These are phyloP conservation scores for Endocalyx cinctus DNA, from an alignment of 2,329 filamentous ascomycete species.

Conservation along the genomic window DNA sequence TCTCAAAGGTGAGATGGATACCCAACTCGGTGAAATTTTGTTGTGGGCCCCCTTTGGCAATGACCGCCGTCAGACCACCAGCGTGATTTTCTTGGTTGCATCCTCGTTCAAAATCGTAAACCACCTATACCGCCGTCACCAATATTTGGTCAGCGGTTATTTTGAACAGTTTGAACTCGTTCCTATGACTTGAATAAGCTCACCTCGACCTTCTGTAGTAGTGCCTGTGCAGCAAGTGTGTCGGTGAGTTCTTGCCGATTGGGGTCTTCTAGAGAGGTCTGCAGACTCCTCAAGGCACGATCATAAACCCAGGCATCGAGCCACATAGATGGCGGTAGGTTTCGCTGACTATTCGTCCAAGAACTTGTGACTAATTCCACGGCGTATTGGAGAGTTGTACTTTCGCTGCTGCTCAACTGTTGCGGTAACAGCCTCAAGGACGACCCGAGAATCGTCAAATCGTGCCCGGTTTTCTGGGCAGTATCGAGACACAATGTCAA, in stretches of 20 bases:
- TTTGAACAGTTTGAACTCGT: no score
- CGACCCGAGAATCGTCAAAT: conserved; percentile 20
- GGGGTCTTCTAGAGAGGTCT: conserved; percentile 17
- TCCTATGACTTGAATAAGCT: no score
- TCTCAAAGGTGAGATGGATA: conserved; percentile 22
- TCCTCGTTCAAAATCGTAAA: conserved; percentile 21
- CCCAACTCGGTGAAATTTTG: conserved; percentile 19
- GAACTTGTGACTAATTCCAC: conserved; percentile 19
- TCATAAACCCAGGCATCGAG: conserved; percentile 22
- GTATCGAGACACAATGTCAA: conserved; percentile 17
- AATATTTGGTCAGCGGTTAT: no score
- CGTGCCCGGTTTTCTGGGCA: conserved; percentile 18
- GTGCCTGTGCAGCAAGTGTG: conserved; percentile 19
- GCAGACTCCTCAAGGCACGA: conserved; percentile 18
- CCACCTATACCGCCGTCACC: conserved; percentile 15
- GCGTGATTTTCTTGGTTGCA: conserved; percentile 24
- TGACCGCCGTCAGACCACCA: conserved; percentile 22
- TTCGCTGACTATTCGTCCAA: conserved; percentile 21
- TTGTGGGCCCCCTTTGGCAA: conserved; percentile 16
- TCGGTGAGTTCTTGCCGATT: conserved; percentile 13
- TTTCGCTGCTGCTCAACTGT: conserved; percentile 13
- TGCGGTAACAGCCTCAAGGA: conserved; percentile 21
- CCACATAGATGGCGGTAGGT: conserved; percentile 15
- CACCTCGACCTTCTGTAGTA: conserved; percentile 26
- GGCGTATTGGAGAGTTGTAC: conserved; percentile 15